Base-by-base conservation (phyloP, 805 yeast genomes). In the Wickerhamiella sergipiensis region DNA sequence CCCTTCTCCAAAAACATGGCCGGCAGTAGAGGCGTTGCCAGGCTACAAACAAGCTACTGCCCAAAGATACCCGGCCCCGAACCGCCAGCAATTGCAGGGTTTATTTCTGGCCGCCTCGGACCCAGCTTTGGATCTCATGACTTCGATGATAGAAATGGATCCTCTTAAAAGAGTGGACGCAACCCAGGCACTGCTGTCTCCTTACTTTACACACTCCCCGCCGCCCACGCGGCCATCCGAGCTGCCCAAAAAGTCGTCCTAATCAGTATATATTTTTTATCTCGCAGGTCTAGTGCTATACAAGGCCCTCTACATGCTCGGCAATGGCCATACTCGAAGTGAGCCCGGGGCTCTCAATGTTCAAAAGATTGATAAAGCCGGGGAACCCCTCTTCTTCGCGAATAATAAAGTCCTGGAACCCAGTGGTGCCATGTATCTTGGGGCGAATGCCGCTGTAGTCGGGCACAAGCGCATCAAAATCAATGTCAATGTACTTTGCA, bases 41-140 rank as follows among this genome's bases (percentile, higher is more conserved):
- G 72, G 78, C 24, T 92, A 85, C 63, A 79, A 47, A 21, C 4
- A 2, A 3, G 56, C 56, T 10, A 53, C 53, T 49, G 48, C 52
- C 29, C 55, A 52, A 23, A 78, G 85, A 38, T 89, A 85, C 62
- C 95, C 97, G 2, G 80, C 81, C 15, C 97, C 97, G 0, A 75
- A 88, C 0, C 71, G 85, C 55, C 79, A 75, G 51, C 97, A 89
- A 65, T 69, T 88, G 52, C 74, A 94, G 59, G 82, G 79, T 56
- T 68, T 96, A 55, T 89, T 89, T 64, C 79, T 86, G 43, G 97
- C 97, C 0, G 96, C 97, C 1, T 83, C 90, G 7, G 95, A 85
- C 50, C 71, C 73, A 47, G 95, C 96, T 0, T 67, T 89, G 47
- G 87, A 84, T 55, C 67, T 88, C 51, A 74, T 89, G 77, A 73